Conservation (phyloP, 2,329 filamentous ascomycete genomes). For the Calonectria pseudoturangicola region DNA sequence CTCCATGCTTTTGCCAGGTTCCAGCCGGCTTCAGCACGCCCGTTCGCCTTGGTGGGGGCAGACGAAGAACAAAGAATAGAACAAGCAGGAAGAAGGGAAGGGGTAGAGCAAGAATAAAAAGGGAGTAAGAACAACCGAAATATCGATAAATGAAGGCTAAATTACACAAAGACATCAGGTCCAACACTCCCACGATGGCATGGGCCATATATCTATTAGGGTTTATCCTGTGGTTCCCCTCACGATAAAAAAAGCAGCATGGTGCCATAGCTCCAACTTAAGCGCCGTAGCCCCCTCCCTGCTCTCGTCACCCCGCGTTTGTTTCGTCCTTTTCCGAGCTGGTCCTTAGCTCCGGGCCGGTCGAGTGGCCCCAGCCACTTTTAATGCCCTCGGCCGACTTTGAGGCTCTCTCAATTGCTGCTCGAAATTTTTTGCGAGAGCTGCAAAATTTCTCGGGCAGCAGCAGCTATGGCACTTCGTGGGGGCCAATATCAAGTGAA, state of each 20-base stretch:
- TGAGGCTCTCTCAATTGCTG: constrained; percentile 25
- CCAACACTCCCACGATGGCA: background rate
- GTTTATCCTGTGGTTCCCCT: constrained; percentile 13
- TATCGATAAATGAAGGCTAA: background rate
- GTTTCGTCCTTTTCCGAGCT: constrained; percentile 12
- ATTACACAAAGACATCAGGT: background rate
- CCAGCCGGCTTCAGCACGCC: background rate
- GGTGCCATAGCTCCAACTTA: constrained; percentile 18
- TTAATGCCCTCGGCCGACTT: background rate
- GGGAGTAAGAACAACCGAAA: background rate
- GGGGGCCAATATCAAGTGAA: constrained; percentile 26
- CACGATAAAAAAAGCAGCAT: constrained; percentile 17
- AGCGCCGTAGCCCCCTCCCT: constrained; percentile 5
- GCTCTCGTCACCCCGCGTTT: constrained; percentile 10
- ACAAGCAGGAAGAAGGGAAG: background rate
- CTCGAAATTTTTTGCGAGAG: background rate
- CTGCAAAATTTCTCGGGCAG: background rate
- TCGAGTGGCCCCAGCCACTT: background rate
- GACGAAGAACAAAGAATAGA: background rate
- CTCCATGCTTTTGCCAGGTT: constrained; percentile 8
- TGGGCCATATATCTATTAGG: background rate
- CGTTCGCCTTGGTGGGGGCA: background rate
- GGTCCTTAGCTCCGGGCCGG: constrained; percentile 7
- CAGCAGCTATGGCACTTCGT: background rate
- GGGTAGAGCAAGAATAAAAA: background rate